A percentile compares a stretch with the other conserved stretches of the same genome.
These are phyloP conservation scores for Beauveria medogensis DNA, from an alignment of 2,329 filamentous ascomycete genomes.

Conservation along the genomic window DNA sequence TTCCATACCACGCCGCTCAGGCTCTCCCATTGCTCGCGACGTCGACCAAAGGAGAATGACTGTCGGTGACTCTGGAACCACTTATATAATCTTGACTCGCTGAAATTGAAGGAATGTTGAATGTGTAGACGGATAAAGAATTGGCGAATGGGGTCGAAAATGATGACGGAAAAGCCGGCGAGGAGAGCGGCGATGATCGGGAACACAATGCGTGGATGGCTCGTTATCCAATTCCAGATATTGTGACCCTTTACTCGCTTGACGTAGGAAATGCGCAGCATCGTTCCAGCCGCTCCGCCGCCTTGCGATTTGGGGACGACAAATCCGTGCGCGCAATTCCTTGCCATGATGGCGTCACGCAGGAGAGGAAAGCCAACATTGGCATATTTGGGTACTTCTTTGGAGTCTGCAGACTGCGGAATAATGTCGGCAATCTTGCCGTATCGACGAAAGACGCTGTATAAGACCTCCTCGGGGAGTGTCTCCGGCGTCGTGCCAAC, in stretches of 20 bases:
- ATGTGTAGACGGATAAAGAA: slow-evolving; percentile 89
- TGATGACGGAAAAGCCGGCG: slow-evolving; percentile 72
- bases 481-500: slow-evolving; percentile 67
- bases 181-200: slow-evolving; percentile 73
- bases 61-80: slow-evolving; percentile 65
- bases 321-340: slow-evolving; percentile 87
- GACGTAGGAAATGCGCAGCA: slow-evolving; percentile 77
- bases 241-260: slow-evolving; percentile 67
- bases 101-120: slow-evolving; percentile 65
- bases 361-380: slow-evolving; percentile 67
- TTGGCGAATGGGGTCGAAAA: slow-evolving; percentile 91
- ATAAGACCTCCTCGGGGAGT: slow-evolving; percentile 77
- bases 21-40: slow-evolving; percentile 55
- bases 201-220: slow-evolving; percentile 80
- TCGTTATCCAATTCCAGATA: slow-evolving; percentile 80
- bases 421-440: slow-evolving; percentile 84
- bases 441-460: slow-evolving; percentile 79
- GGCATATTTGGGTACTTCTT: slow-evolving; percentile 72
- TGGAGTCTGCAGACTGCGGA: slow-evolving; percentile 77
- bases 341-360: slow-evolving; percentile 75
- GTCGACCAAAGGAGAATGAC: slow-evolving; percentile 53
- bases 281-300: slow-evolving; percentile 67
- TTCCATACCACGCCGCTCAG: slow-evolving; percentile 73
- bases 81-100: slow-evolving; percentile 63
- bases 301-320: slow-evolving; percentile 60